A percentile compares a stretch with the other conserved stretches of the same genome.
phyloP scores from a whole-genome alignment of 2,329 filamentous ascomycete genomes.

The Exophiala xenobiotica region DNA sequence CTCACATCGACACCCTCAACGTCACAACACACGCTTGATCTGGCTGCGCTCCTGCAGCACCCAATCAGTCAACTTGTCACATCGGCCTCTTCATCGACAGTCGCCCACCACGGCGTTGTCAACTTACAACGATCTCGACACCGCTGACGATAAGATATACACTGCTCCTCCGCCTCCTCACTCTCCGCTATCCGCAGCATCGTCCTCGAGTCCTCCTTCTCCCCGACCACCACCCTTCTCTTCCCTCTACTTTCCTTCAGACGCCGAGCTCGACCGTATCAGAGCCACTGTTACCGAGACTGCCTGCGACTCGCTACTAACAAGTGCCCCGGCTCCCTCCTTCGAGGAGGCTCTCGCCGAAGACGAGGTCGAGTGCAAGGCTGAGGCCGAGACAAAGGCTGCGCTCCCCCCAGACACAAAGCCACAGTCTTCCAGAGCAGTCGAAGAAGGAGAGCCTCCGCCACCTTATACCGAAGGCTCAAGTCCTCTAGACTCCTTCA shows the following conservation, averaged over 20 bases:
- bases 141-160: slow-evolving; percentile 41
- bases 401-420: slow-evolving; percentile 81
- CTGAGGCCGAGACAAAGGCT: slow-evolving; percentile 75
- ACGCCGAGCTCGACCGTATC: slow-evolving; percentile 39
- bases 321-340: slow-evolving; percentile 53
- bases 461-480: slow-evolving; percentile 94
- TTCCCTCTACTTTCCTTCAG: slow-evolving; percentile 58
- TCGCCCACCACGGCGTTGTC: slow-evolving; percentile 47
- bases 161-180: slow-evolving; percentile 44
- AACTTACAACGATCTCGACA: slow-evolving; percentile 36
- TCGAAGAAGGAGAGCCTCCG: slow-evolving; percentile 84
- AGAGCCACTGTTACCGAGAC: slow-evolving; percentile 49
- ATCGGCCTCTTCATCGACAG: slow-evolving; percentile 10
- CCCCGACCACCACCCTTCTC: slow-evolving; percentile 62
- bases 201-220: slow-evolving; percentile 53
- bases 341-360: slow-evolving; percentile 50
- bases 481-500: slow-evolving; percentile 87
- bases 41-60: slow-evolving; percentile 13
- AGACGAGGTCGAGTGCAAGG: slow-evolving; percentile 47
- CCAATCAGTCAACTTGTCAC: slow-evolving; percentile 21
- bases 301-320: slow-evolving; percentile 48
- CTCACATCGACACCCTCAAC: not conserved
- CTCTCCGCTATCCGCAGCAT: slow-evolving; percentile 41
- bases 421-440: slow-evolving; percentile 68
- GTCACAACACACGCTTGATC: not conserved